Conservation (phyloP, 2,329 filamentous ascomycete species). For the Dactylonectria estremocensis region DNA sequence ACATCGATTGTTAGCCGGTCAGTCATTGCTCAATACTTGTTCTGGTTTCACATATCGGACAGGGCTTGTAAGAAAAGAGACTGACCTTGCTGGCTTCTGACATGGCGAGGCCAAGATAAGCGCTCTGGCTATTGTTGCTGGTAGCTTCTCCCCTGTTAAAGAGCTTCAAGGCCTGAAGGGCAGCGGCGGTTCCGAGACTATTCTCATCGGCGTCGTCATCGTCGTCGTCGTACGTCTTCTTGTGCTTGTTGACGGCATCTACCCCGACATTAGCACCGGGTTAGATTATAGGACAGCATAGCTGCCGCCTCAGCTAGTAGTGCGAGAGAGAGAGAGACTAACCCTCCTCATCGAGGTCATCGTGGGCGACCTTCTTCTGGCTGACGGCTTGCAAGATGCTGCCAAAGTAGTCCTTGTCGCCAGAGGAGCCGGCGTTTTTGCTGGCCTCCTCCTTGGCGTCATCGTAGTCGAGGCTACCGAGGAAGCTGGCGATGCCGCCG, state of each 20-base stretch:
- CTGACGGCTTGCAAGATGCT: constrained; percentile 63
- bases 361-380: constrained; percentile 63
- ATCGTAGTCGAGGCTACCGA: constrained; percentile 65
- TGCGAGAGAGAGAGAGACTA: constrained; percentile 21
- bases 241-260: constrained; percentile 82
- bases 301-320: neutral
- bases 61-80: constrained; percentile 16
- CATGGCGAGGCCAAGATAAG: constrained; percentile 90
- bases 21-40: constrained; percentile 2
- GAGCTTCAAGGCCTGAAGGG: constrained; percentile 86
- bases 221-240: constrained; percentile 77
- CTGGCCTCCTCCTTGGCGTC: constrained; percentile 65
- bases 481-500: constrained; percentile 55
- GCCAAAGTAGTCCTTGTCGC: constrained; percentile 65
- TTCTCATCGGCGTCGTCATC: constrained; percentile 61
- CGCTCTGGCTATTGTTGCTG: constrained; percentile 76
- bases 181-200: constrained; percentile 80
- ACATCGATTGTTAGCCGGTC: constrained; percentile 8
- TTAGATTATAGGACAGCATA: neutral
- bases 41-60: neutral
- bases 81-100: constrained; percentile 84
- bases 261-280: neutral
- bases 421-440: constrained; percentile 62
- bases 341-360: constrained; percentile 68
- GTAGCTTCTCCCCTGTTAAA: constrained; percentile 73